A percentile compares a stretch with the other conserved stretches of the same genome.
Evolutionary conservation across 192 early-diverging fungal genomes (phyloP).

Genomic region (Dissophora ornata): DNA sequence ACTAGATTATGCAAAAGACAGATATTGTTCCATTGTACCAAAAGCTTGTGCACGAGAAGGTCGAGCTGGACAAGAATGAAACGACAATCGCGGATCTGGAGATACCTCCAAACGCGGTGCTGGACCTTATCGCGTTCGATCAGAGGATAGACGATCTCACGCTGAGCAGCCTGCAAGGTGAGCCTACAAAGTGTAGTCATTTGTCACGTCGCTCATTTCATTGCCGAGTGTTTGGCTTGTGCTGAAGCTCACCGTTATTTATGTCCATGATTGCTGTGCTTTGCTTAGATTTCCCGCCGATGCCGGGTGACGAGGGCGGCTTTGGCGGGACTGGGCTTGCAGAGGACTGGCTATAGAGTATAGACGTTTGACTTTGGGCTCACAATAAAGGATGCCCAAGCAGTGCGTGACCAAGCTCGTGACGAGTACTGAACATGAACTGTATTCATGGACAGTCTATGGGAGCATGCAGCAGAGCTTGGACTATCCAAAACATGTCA

Average conservation of each 20-base stretch:
- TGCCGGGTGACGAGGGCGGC: conserved; percentile 21
- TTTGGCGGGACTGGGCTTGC: conserved; percentile 41
- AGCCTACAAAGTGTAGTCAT: neutral
- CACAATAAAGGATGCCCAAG: no score
- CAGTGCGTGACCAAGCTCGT: no score
- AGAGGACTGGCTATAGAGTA: conserved; percentile 20
- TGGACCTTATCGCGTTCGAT: conserved; percentile 44
- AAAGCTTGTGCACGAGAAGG: conserved; percentile 21
- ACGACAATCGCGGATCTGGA: conserved; percentile 32
- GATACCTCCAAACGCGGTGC: conserved; percentile 31
- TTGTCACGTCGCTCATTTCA: no score
- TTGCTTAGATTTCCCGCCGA: neutral
- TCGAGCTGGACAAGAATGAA: conserved; percentile 43
- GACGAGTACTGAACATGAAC: no score
- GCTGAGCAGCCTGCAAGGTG: conserved; percentile 30
- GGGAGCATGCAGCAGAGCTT: no score
- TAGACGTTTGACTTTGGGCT: no score
- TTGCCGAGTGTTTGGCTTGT: no score
- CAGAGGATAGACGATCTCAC: conserved; percentile 18
- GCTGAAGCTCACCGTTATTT: neutral
- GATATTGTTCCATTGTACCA: conserved; percentile 46
- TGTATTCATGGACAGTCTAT: no score
- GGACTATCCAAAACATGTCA: no score
- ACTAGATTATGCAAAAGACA: conserved; percentile 45
- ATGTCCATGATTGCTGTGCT: neutral